Evolutionary conservation across 1,284 basidiomycete species (phyloP).

Genomic region (Volvariella surrecta): DNA sequence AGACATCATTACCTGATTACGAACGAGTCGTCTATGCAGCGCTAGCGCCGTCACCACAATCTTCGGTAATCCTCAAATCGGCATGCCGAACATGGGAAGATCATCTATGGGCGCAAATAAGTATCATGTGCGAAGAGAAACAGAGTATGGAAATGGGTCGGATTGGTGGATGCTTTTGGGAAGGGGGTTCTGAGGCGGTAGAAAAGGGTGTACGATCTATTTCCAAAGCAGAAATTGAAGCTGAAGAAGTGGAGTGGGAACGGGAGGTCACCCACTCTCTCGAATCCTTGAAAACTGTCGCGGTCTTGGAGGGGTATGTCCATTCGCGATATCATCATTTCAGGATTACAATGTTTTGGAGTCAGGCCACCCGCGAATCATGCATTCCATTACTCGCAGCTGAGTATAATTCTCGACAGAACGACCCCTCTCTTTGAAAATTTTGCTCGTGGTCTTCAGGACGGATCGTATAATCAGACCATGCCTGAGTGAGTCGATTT

Average conservation of each 20-base stretch:
- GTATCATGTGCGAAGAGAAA: slow-evolving; percentile 78
- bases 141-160: slow-evolving; percentile 52
- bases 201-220: slow-evolving; percentile 24
- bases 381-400: slow-evolving; percentile 82
- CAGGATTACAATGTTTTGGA: neutral
- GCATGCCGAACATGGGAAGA: slow-evolving; percentile 92
- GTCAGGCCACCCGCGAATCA: slow-evolving; percentile 61
- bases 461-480: slow-evolving; percentile 36
- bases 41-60: slow-evolving; percentile 71
- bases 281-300: slow-evolving; percentile 40
- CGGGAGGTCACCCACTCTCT: slow-evolving; percentile 45
- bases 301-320: slow-evolving; percentile 52
- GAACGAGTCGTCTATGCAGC: slow-evolving; percentile 87
- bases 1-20: slow-evolving; percentile 63
- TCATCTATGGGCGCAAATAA: slow-evolving; percentile 88
- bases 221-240: slow-evolving; percentile 26
- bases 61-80: slow-evolving; percentile 67
- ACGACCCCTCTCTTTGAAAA: slow-evolving; percentile 63
- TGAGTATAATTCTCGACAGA: slow-evolving; percentile 77
- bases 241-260: slow-evolving; percentile 57
- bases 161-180: slow-evolving; percentile 59
- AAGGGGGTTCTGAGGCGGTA: slow-evolving; percentile 35
- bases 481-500: slow-evolving; percentile 51
- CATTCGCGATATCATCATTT: slow-evolving; percentile 4
- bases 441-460: slow-evolving; percentile 56